phyloP scores from a whole-genome alignment of 495 filamentous ascomycete species.

The Lepraria neglecta region DNA sequence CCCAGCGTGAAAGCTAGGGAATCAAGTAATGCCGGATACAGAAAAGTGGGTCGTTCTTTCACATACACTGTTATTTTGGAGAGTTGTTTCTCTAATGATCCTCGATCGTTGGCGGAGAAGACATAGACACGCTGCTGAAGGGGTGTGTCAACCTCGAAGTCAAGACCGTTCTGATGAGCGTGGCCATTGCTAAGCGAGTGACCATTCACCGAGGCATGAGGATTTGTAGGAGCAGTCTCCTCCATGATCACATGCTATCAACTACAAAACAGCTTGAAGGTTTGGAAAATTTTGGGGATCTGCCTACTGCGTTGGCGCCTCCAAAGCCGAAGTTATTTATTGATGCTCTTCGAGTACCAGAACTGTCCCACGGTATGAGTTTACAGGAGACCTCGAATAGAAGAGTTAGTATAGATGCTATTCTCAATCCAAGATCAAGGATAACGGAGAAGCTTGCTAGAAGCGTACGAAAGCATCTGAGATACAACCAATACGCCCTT shows the following conservation, averaged over 20 bases:
- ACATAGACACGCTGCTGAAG: neutral
- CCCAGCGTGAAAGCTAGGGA: conserved; percentile 34
- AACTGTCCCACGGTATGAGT: neutral
- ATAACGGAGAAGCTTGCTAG: too few relatives aligned
- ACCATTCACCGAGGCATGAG: too few relatives aligned
- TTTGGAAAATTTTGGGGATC: conserved; percentile 31
- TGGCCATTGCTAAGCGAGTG: too few relatives aligned
- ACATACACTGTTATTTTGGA: neutral
- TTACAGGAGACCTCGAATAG: neutral
- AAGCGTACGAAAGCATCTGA: too few relatives aligned
- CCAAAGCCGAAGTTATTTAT: conserved; percentile 59
- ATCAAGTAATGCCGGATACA: conserved; percentile 1
- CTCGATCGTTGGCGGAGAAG: conserved; percentile 5
- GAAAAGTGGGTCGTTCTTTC: neutral
- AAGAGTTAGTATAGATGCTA: neutral
- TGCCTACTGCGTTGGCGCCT: conserved; percentile 50
- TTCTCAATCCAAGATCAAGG: too few relatives aligned
- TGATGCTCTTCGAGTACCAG: conserved; percentile 39
- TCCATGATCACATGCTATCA: conserved; percentile 12
- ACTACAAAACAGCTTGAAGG: too few relatives aligned
- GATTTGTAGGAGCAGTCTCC: too few relatives aligned
- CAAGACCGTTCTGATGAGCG: too few relatives aligned
- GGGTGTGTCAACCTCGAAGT: too few relatives aligned
- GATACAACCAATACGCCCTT: too few relatives aligned
- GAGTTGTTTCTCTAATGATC: neutral